Evolutionary conservation across 176 grass and related monocot genomes (phyloP).

Genomic region (Eleusine indica): DNA sequence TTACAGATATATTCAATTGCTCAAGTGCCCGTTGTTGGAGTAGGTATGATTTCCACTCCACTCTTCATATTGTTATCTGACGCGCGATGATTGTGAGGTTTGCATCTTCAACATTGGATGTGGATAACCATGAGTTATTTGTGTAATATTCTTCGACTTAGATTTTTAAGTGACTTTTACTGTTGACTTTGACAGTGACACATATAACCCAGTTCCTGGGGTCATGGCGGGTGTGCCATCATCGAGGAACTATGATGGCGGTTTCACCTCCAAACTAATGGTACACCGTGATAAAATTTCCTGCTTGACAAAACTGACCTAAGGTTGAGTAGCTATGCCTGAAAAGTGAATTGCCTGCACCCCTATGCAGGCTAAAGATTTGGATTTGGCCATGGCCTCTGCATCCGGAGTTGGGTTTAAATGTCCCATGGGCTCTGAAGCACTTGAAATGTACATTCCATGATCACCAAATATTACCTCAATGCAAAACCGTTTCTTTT

Average conservation of each 20-base stretch:
- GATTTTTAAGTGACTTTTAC: constrained; percentile 24
- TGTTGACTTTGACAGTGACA: constrained; percentile 56
- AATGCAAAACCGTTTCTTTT: neutral
- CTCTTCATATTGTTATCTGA: constrained; percentile 3
- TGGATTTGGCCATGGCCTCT: constrained; percentile 32
- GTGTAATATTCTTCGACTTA: neutral
- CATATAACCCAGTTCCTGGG: constrained; percentile 96
- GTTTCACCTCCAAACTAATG: constrained; percentile 93
- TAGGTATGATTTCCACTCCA: constrained; percentile 56
- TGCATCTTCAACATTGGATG: neutral
- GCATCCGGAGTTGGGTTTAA: constrained; percentile 35
- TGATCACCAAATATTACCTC: neutral
- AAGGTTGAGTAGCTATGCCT: neutral
- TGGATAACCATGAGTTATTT: neutral
- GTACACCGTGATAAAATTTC: constrained; percentile 37
- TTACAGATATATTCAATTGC: constrained; percentile 94
- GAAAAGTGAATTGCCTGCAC: neutral
- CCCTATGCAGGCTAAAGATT: neutral
- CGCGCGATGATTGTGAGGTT: neutral
- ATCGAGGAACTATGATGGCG: constrained; percentile 81
- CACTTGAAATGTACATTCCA: neutral
- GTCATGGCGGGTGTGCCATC: constrained; percentile 80
- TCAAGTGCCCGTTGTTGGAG: constrained; percentile 96
- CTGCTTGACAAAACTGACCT: neutral
- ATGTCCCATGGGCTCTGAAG: constrained; percentile 23